Conservation (phyloP, 208 protist species). For the Trypanosoma theileri region DNA sequence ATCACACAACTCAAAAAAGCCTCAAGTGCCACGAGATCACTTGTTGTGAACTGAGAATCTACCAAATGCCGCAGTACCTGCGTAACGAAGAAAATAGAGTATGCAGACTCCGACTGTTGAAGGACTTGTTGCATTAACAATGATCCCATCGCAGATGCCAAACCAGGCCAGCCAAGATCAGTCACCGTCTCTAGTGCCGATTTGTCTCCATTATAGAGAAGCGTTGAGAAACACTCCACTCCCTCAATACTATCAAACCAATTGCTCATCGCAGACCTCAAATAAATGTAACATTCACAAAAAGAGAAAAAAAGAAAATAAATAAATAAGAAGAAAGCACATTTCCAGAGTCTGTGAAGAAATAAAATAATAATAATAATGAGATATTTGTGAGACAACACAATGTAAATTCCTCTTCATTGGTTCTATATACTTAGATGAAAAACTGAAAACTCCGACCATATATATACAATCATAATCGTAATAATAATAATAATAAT, state of each 20-base stretch:
- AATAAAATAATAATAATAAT: conserved; percentile 3
- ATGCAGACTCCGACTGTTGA: conserved; percentile 40
- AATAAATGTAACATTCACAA: conserved; percentile 12
- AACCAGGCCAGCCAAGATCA: conserved; percentile 29
- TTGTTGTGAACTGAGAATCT: conserved; percentile 28
- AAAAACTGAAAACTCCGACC: too few relatives aligned
- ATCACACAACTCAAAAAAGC: conserved; percentile 26
- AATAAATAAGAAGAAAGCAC: neutral
- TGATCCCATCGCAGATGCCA: conserved; percentile 27
- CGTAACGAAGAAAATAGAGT: conserved; percentile 63
- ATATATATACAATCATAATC: too few relatives aligned
- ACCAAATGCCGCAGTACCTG: conserved; percentile 41
- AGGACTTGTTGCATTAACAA: conserved; percentile 37
- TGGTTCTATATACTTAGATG: too few relatives aligned
- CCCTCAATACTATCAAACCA: conserved; percentile 19
- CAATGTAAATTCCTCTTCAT: too few relatives aligned
- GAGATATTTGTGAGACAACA: too few relatives aligned
- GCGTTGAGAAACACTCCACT: conserved; percentile 31
- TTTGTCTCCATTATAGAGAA: conserved; percentile 38
- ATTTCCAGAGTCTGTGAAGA: neutral
- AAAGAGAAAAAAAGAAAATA: conserved; percentile 9
- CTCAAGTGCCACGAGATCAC: conserved; percentile 22
- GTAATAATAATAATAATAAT: too few relatives aligned
- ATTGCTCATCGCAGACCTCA: neutral
- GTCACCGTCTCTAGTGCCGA: conserved; percentile 25